phyloP scores from a whole-genome alignment of 225 moss, liverwort and hornwort species.

The Lunularia cruciata region DNA sequence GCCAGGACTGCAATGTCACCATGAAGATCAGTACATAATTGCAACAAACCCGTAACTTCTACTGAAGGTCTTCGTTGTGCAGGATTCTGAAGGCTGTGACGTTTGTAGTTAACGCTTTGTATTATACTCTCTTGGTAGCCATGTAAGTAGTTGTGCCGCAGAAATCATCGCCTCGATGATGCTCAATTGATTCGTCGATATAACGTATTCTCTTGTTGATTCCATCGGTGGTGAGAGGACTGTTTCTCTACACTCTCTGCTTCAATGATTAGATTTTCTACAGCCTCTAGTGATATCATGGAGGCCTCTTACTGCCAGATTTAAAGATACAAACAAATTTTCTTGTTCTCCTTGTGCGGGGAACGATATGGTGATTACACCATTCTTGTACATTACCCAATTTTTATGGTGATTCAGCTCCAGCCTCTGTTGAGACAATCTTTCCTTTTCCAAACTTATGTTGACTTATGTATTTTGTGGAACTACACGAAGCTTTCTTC shows the following conservation, averaged over 20 bases:
- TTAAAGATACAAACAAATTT: background rate
- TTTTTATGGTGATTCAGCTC: background rate
- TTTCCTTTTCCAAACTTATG: too few relatives aligned
- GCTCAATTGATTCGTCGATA: conserved; percentile 10
- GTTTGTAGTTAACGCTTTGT: background rate
- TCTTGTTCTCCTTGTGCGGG: background rate
- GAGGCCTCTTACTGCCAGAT: too few relatives aligned
- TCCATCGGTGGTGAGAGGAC: background rate
- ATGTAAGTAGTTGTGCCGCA: conserved; percentile 2
- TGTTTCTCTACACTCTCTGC: background rate
- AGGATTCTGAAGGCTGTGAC: background rate
- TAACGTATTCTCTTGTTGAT: background rate
- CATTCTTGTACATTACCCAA: conserved; percentile 12
- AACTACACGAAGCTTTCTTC: too few relatives aligned
- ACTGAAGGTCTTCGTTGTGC: background rate
- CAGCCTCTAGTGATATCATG: background rate
- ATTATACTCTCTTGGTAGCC: background rate
- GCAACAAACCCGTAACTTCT: background rate
- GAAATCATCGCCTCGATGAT: background rate
- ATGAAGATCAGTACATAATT: background rate
- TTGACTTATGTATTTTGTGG: too few relatives aligned
- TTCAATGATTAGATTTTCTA: background rate
- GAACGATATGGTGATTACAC: background rate
- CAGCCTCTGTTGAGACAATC: too few relatives aligned
- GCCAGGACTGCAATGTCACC: background rate